Evolutionary conservation across 331 rosid species (phyloP).

Genomic region (Prunus yedoensis): DNA sequence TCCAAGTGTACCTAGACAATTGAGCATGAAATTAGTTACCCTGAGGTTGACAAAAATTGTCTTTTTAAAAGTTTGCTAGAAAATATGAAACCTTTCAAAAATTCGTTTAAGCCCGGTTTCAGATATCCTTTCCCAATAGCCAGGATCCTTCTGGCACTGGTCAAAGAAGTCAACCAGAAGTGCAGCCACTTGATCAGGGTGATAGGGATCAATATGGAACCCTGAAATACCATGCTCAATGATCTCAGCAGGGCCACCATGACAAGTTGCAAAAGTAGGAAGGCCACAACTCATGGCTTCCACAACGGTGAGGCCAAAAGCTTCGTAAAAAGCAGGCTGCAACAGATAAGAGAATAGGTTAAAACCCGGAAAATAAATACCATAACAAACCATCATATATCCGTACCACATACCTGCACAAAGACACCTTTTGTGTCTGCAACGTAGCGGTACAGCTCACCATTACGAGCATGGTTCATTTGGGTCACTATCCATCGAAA

Average conservation of each 20-base stretch:
- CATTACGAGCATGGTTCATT: conserved; percentile 47
- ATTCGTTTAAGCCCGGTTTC: conserved; percentile 36
- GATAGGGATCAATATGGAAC: conserved; percentile 44
- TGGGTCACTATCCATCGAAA: conserved; percentile 44
- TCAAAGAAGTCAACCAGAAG: conserved; percentile 35
- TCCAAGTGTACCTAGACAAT: conserved; percentile 43
- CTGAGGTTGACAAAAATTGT: neutral
- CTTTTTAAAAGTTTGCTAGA: neutral
- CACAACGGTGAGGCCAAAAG: conserved; percentile 48
- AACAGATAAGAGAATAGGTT: neutral
- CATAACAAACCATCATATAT: neutral
- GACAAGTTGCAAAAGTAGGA: conserved; percentile 47
- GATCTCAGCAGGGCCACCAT: conserved; percentile 52
- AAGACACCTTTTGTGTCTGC: conserved; percentile 46
- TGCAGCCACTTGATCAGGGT: conserved; percentile 36
- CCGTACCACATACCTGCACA: conserved; percentile 33
- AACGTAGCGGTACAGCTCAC: conserved; percentile 42
- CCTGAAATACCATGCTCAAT: conserved; percentile 38
- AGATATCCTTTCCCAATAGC: conserved; percentile 37
- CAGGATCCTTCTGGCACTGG: conserved; percentile 31
- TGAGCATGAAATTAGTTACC: neutral
- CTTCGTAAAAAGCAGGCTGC: conserved; percentile 48
- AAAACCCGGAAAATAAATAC: neutral
- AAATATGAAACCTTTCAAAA: conserved; percentile 27
- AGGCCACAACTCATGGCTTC: conserved; percentile 54